Evolutionary conservation across 305 asterid species (phyloP).

Genomic region (Solanum hybrid): DNA sequence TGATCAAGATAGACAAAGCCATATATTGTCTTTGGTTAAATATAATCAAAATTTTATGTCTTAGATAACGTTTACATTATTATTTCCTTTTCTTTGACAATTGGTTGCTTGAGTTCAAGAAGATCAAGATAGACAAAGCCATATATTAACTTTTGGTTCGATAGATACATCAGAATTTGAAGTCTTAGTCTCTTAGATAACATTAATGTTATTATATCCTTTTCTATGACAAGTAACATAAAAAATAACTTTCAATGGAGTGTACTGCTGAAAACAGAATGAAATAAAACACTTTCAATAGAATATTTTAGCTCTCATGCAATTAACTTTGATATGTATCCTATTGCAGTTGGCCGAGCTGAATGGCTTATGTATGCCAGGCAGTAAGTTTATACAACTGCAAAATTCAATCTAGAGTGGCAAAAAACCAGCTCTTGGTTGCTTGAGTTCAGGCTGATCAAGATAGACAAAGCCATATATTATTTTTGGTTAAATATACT

Average conservation of each 20-base stretch:
- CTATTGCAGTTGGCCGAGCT: conserved; percentile 25
- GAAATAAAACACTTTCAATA: neutral
- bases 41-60: neutral
- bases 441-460: conserved; percentile 17
- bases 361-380: conserved; percentile 25
- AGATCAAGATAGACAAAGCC: conserved; percentile 17
- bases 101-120: conserved; percentile 14
- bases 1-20: conserved; percentile 18
- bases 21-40: neutral
- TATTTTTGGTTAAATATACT: neutral
- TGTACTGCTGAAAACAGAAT: neutral
- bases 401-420: neutral
- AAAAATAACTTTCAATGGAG: neutral
- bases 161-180: neutral
- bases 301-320: neutral
- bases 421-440: conserved; percentile 17
- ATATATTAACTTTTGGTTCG: neutral
- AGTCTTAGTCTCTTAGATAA: neutral
- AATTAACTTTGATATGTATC: neutral
- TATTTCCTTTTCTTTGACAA: neutral
- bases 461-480: conserved; percentile 19
- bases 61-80: neutral
- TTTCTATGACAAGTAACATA: neutral
- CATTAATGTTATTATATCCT: neutral
- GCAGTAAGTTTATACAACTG: conserved; percentile 18